phyloP scores from a whole-genome alignment of 2,329 filamentous ascomycete genomes.

The Cryoendolithus antarcticus region DNA sequence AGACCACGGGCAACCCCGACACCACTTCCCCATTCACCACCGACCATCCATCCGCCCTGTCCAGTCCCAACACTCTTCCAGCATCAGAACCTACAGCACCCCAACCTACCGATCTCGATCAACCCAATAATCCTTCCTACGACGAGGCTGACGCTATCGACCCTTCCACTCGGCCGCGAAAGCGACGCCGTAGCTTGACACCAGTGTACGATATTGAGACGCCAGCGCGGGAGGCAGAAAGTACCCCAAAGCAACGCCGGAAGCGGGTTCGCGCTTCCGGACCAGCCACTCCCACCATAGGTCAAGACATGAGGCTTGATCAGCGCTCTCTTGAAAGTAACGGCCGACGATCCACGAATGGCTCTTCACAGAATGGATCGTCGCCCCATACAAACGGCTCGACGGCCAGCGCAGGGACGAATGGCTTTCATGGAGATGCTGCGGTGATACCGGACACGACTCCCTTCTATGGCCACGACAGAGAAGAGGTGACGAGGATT shows the following conservation, averaged over 20 bases:
- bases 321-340: slow-evolving; percentile 27
- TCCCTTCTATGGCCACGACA: slow-evolving; percentile 71
- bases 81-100: slow-evolving; percentile 23
- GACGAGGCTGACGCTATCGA: slow-evolving; percentile 12
- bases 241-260: slow-evolving; percentile 22
- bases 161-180: slow-evolving; percentile 15
- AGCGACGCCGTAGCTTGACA: slow-evolving; percentile 19
- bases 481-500: slow-evolving; percentile 85
- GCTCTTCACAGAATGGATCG: slow-evolving; percentile 21
- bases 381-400: slow-evolving; percentile 29
- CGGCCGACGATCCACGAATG: slow-evolving; percentile 25
- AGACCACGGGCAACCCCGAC: slow-evolving; percentile 12
- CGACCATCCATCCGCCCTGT: slow-evolving; percentile 19
- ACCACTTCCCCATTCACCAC: slow-evolving; percentile 17
- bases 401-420: slow-evolving; percentile 24
- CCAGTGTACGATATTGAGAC: slow-evolving; percentile 12
- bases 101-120: slow-evolving; percentile 6
- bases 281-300: slow-evolving; percentile 8
- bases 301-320: slow-evolving; percentile 29
- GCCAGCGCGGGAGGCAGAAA: slow-evolving; percentile 15
- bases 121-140: slow-evolving; percentile 6
- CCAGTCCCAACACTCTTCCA: slow-evolving; percentile 12
- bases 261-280: slow-evolving; percentile 31
- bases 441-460: slow-evolving; percentile 15
- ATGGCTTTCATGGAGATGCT: slow-evolving; percentile 31